Conservation (phyloP, 306 rosid genomes). For the Quercus engelmannii region DNA sequence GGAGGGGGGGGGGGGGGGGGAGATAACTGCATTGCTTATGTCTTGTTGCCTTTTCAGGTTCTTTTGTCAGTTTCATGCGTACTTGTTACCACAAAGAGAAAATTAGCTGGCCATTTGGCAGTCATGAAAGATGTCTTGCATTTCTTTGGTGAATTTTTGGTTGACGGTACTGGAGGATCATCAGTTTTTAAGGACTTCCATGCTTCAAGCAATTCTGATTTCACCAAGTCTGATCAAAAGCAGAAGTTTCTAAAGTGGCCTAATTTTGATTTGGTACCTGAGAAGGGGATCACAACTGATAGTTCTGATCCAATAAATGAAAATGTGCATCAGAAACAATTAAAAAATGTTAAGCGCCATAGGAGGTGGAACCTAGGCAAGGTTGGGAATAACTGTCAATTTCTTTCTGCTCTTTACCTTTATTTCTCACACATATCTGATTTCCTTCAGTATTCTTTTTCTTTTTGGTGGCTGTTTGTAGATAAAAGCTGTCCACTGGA, state of each 20-base stretch:
- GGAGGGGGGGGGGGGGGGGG: background rate
- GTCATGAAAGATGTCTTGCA: constrained; percentile 90
- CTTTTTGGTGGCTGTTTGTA: constrained; percentile 29
- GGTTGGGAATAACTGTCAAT: constrained; percentile 44
- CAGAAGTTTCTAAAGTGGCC: constrained; percentile 60
- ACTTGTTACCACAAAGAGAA: constrained; percentile 84
- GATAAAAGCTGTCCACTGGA: constrained; percentile 93
- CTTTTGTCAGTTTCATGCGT: constrained; percentile 77
- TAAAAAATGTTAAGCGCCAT: constrained; percentile 81
- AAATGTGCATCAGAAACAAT: constrained; percentile 45
- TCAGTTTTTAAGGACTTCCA: constrained; percentile 77
- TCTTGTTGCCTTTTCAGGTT: constrained; percentile 63
- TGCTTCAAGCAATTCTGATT: constrained; percentile 54
- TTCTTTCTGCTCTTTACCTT: constrained; percentile 10
- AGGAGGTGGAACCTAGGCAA: constrained; percentile 91
- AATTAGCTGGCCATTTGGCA: constrained; percentile 89
- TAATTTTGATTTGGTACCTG: constrained; percentile 56
- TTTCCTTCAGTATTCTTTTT: constrained; percentile 9
- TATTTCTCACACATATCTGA: background rate
- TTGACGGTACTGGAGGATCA: constrained; percentile 94
- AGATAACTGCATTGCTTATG: constrained; percentile 7
- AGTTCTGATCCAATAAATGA: constrained; percentile 50
- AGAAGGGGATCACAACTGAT: constrained; percentile 45
- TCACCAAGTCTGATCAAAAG: constrained; percentile 61
- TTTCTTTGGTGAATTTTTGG: constrained; percentile 84